Conservation (phyloP, 192 early-diverging fungal species). For the Mortierella claussenii region DNA sequence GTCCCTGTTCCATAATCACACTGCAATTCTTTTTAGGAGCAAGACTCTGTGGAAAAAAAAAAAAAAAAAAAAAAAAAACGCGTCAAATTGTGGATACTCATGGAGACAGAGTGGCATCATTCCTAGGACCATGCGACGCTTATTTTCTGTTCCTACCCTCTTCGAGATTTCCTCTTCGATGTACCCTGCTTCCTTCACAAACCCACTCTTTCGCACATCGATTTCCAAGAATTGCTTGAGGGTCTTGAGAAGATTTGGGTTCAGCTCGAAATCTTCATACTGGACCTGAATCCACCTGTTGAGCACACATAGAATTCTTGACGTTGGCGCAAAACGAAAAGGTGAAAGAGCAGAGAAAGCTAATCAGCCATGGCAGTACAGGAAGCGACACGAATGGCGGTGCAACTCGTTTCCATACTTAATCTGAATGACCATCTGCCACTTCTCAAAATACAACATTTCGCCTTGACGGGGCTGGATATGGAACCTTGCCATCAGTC, state of each 20-base stretch:
- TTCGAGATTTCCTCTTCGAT: conserved; percentile 40
- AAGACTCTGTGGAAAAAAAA: conserved; percentile 9
- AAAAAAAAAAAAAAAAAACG: not conserved
- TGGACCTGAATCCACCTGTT: conserved; percentile 71
- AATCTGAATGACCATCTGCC: conserved; percentile 58
- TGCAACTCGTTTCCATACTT: too few relatives aligned
- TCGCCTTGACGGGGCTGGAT: conserved; percentile 57
- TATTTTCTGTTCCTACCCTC: conserved; percentile 7
- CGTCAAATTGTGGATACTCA: too few relatives aligned
- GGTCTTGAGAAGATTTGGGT: conserved; percentile 48
- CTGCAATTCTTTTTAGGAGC: conserved; percentile 49
- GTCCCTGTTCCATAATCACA: conserved; percentile 49
- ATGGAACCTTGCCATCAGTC: conserved; percentile 69
- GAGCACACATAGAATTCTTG: conserved; percentile 68
- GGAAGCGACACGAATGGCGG: too few relatives aligned
- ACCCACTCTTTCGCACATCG: conserved; percentile 55
- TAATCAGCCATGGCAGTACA: too few relatives aligned
- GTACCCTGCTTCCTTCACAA: conserved; percentile 54
- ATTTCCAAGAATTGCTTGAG: conserved; percentile 62
- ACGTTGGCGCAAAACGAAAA: not conserved
- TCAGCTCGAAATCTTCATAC: conserved; percentile 66
- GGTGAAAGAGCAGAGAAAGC: not conserved
- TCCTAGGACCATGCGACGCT: not conserved
- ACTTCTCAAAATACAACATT: conserved; percentile 57
- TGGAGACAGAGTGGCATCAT: too few relatives aligned